Conservation (phyloP, 257 asterid genomes). For the Gardenia jasminoides region DNA sequence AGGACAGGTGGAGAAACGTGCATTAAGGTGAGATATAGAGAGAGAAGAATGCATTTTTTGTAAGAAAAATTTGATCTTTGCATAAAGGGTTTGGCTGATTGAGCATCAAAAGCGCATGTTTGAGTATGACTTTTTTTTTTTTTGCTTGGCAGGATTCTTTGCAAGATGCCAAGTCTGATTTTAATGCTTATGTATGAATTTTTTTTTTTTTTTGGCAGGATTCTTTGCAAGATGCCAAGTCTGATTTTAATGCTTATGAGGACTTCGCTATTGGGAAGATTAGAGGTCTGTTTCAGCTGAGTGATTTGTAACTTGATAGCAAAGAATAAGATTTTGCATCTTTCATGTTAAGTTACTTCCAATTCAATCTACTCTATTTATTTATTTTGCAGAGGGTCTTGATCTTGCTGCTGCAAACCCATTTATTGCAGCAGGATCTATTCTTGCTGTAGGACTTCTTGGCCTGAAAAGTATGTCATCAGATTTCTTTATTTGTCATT, state of each 20-base stretch:
- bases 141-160: slow-evolving; percentile 59
- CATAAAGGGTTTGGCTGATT: background rate
- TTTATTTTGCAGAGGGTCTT: slow-evolving; percentile 61
- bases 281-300: slow-evolving; percentile 51
- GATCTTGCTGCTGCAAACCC: slow-evolving; percentile 68
- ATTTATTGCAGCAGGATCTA: slow-evolving; percentile 57
- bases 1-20: background rate
- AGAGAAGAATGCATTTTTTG: too few relatives aligned
- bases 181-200: slow-evolving; percentile 55
- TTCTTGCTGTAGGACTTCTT: slow-evolving; percentile 61
- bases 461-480: slow-evolving; percentile 67
- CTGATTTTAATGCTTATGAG: slow-evolving; percentile 70
- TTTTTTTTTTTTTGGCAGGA: slow-evolving; percentile 48
- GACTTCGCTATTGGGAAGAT: slow-evolving; percentile 62
- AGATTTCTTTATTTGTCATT: background rate
- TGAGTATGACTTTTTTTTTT: slow-evolving; percentile 30
- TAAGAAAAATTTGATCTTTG: too few relatives aligned
- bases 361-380: slow-evolving; percentile 11
- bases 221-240: slow-evolving; percentile 67
- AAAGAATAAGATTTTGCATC: background rate
- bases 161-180: slow-evolving; percentile 75
- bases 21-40: background rate
- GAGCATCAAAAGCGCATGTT: slow-evolving; percentile 10
- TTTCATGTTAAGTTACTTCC: slow-evolving; percentile 8
- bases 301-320: background rate